A percentile compares a stretch with the other conserved stretches of the same genome.
These are phyloP conservation scores for Naegleria gruberi DNA, from an alignment of 208 protist genomes.

Conservation along the genomic window DNA sequence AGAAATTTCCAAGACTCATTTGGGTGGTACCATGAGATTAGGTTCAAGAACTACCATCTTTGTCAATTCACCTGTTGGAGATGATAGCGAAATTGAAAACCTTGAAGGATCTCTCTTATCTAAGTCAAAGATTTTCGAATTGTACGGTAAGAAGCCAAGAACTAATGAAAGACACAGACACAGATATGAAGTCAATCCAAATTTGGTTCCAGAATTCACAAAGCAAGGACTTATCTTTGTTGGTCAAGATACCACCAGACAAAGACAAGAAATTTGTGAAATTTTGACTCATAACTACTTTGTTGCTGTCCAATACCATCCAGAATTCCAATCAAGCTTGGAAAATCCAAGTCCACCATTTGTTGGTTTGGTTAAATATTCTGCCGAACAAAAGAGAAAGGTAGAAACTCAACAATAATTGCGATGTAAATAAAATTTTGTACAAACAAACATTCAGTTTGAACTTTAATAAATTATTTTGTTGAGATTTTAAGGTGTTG, in stretches of 20 bases:
- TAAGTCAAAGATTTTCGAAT: constrained; percentile 51
- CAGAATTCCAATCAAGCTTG: constrained; percentile 91
- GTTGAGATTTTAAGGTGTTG: not conserved
- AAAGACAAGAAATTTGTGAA: constrained; percentile 78
- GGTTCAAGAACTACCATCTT: constrained; percentile 65
- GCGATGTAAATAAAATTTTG: not conserved
- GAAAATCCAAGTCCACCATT: constrained; percentile 89
- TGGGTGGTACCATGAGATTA: constrained; percentile 98
- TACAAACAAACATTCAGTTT: not conserved
- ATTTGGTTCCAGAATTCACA: constrained; percentile 75
- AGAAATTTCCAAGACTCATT: constrained; percentile 75
- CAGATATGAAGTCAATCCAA: constrained; percentile 94
- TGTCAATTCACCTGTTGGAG: not conserved
- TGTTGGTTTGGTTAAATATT: constrained; percentile 84
- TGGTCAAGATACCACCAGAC: constrained; percentile 60
- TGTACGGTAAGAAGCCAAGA: constrained; percentile 63
- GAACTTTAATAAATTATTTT: not conserved
- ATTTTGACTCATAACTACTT: constrained; percentile 65
- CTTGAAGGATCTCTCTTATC: constrained; percentile 5
- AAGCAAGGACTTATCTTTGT: constrained; percentile 76
- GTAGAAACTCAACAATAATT: not conserved
- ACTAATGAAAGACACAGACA: constrained; percentile 93
- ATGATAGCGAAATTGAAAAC: not conserved
- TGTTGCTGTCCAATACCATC: constrained; percentile 94
- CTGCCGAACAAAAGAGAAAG: constrained; percentile 24